These are phyloP conservation scores for Hymenoscyphus infarciens DNA, from an alignment of 2,329 filamentous ascomycete species.

Conservation along the genomic window DNA sequence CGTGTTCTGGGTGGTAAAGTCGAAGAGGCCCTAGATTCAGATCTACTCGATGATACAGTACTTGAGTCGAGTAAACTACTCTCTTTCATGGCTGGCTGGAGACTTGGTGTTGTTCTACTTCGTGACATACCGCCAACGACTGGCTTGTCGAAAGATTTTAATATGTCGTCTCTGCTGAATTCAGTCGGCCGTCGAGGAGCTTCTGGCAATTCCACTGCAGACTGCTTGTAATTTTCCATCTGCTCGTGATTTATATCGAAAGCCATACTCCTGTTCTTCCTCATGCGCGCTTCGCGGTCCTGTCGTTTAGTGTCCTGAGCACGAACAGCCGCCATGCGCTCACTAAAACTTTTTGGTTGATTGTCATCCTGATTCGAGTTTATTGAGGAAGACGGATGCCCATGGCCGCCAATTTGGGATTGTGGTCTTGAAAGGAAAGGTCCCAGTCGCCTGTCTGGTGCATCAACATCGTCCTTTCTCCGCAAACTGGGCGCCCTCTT, in stretches of 20 bases:
- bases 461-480: constrained; percentile 34
- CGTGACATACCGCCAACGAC: constrained; percentile 38
- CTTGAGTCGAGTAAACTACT: constrained; percentile 14
- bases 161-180: constrained; percentile 63
- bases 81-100: constrained; percentile 24
- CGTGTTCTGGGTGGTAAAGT: constrained; percentile 15
- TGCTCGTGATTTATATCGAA: constrained; percentile 57
- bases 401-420: constrained; percentile 26
- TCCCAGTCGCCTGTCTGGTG: constrained; percentile 34
- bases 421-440: constrained; percentile 45
- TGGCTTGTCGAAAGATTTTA: constrained; percentile 32
- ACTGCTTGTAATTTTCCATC: constrained; percentile 56
- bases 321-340: constrained; percentile 73
- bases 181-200: constrained; percentile 45
- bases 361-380: constrained; percentile 27
- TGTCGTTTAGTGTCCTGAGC: constrained; percentile 49
- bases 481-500: constrained; percentile 62
- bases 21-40: constrained; percentile 21
- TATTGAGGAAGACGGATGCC: constrained; percentile 16
- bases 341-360: constrained; percentile 67
- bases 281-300: constrained; percentile 51
- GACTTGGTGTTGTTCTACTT: constrained; percentile 38
- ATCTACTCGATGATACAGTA: constrained; percentile 18
- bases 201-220: constrained; percentile 53
- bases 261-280: constrained; percentile 49